Base-by-base conservation (phyloP, 2,329 filamentous ascomycete genomes). In the Neofusicoccum cordaticola region DNA sequence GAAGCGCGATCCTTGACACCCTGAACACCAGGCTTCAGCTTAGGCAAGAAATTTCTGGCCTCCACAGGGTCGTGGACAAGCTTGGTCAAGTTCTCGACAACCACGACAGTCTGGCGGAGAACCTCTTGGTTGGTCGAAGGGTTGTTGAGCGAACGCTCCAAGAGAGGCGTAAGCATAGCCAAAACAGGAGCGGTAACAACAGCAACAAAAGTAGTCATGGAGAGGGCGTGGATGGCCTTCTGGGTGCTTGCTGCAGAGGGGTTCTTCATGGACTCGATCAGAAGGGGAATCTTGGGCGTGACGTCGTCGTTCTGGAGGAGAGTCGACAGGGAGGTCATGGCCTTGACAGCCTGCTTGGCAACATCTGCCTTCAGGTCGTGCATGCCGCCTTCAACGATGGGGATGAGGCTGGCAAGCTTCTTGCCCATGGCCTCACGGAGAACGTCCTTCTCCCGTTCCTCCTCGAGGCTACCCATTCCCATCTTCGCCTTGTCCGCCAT, bases 291-390 rank as follows among this genome's bases (percentile, higher is more conserved):
- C 72, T 93, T 88, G 52, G 94, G 93, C 27, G 90, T 90, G 63
- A 99, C 93, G 78, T 99, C 95, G 81, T 99, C 95, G 83, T 99
- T 99, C 74, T 93, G 93, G 53, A 99, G 86, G 15, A 99, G 87
- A 8, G 89, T 90, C 2, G 93, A 96, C 63, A 99, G 84, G 41
- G 92, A 91, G 72, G 86, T 91, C 94, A 99, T 98, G 56, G 94
- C 92, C 79, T 91, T 89, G 74, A 91, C 82, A n/a, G 95, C 89
- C 81, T 96, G 91, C 83, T 97, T 98, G 77, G 81, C 79, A 63
- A 88, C 85, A 74, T 98, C 95, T 53, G 83, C 74, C 84, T 99
- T 99, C 75, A 99, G 84, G 77, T 99, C 95, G 80, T 97, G 93
- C 94, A 99, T 98, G 71, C 92, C 92, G 62, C 84, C 85, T 80